Evolutionary conservation across 345 rosid genomes (phyloP).

Genomic region (Lumnitzera racemosa): DNA sequence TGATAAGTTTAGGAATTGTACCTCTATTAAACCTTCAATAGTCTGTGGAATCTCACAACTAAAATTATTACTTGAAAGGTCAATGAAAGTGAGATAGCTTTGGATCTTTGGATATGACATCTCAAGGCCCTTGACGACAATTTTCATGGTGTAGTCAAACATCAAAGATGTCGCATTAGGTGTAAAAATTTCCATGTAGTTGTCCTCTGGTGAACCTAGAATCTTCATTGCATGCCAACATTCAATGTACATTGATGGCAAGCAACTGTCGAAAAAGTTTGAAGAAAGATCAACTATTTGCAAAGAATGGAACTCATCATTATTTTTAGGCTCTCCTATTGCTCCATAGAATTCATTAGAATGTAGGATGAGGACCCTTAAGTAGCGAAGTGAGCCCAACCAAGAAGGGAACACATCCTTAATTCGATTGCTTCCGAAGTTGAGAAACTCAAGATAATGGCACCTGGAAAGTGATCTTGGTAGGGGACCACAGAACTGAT

Average conservation of each 20-base stretch:
- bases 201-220: no score
- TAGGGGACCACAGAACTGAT: not conserved
- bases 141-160: constrained; percentile 3
- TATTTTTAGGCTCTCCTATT: not conserved
- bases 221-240: constrained; percentile 6
- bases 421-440: constrained; percentile 3
- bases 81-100: constrained; percentile 2
- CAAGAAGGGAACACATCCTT: constrained; percentile 9
- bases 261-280: not conserved
- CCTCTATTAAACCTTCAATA: not conserved
- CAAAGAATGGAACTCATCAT: constrained; percentile 3
- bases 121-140: constrained; percentile 6
- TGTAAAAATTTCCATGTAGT: not conserved
- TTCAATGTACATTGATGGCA: constrained; percentile 3
- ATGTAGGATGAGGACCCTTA: constrained; percentile 6
- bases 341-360: constrained; percentile 8
- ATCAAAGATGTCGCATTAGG: no score
- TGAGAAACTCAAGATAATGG: constrained; percentile 5
- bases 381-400: constrained; percentile 1
- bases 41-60: not conserved
- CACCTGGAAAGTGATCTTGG: constrained; percentile 1
- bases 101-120: constrained; percentile 5
- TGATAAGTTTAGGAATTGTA: constrained; percentile 6
- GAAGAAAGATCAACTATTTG: constrained; percentile 7
- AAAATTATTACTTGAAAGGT: constrained; percentile 7